Evolutionary conservation across 2,329 filamentous ascomycete genomes (phyloP), one percentile per base, ranked within the genome.

Genomic region (Diaporthe sp.): DNA sequence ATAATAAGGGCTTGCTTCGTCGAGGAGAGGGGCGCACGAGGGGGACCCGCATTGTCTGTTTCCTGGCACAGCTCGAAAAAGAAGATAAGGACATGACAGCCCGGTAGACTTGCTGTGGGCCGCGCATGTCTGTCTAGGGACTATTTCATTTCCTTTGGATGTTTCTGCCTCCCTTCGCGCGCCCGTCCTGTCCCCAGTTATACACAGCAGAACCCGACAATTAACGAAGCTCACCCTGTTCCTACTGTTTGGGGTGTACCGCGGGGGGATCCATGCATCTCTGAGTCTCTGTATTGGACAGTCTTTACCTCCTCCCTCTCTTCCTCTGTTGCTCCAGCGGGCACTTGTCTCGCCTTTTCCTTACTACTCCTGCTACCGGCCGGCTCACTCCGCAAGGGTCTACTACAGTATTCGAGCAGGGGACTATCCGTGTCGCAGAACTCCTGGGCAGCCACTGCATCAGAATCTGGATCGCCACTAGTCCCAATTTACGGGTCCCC

Each of bases 401-500:
- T 63, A 71, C 47, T 39, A 44, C 59, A 47, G 59, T 47, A 53
- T 44, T 51, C n/a, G 68, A 75, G 53, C 74, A 75, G 74, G 74
- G 74, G 70, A 70, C 70, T 35, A 44, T 70, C 72, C 72, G 72
- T 74, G 72, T 71, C 58, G 66, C 72, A 50, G 51, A 71, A 56
- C 44, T 39, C 63, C 65, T 73, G 55, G 53, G 56, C 61, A 66
- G 59, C 58, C 65, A 61, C 70, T 75, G 73, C 73, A 68, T 71
- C 75, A 75, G 59, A 63, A 50, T 71, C 63, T 70, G 71, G 71
- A 73, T 75, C 58, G 71, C 44, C 72, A 74, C 55, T 73, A 53
- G 37, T 53, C 72, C 51, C 66, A 65, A 61, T 71, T 53, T 42
- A 59, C 27, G n/a, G 42, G 70, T 47, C 58, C 66, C 66, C 53